Evolutionary conservation across 257 asterid species (phyloP).

Genomic region (Solanum neorickii): DNA sequence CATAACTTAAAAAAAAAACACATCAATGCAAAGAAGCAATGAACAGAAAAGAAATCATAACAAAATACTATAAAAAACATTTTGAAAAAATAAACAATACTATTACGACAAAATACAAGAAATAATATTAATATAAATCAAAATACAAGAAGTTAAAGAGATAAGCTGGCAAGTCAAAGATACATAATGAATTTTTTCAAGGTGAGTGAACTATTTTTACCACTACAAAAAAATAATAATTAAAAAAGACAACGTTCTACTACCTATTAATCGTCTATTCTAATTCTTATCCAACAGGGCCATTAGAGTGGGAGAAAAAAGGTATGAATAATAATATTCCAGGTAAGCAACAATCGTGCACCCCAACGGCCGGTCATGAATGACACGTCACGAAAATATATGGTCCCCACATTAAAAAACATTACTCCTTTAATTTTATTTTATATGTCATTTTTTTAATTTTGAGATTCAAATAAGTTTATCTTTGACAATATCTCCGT

Average conservation of each 20-base stretch:
- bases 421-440: too few relatives aligned
- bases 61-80: not conserved
- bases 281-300: not conserved
- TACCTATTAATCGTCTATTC: not conserved
- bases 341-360: not conserved
- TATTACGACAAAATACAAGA: too few relatives aligned
- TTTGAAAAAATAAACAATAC: not conserved
- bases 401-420: not conserved
- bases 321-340: not conserved
- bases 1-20: not conserved
- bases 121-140: too few relatives aligned
- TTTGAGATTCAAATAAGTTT: too few relatives aligned
- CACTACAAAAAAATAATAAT: too few relatives aligned
- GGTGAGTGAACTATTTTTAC: too few relatives aligned
- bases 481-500: too few relatives aligned
- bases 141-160: too few relatives aligned
- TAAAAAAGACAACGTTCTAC: too few relatives aligned
- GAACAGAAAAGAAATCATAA: not conserved
- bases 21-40: not conserved
- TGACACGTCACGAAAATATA: not conserved
- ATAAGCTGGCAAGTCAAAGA: too few relatives aligned
- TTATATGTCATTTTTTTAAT: too few relatives aligned
- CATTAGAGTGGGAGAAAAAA: not conserved
- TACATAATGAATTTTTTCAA: too few relatives aligned
- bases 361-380: not conserved